Base-by-base conservation (phyloP, 257 asterid genomes). In the Solanum etuberosum region DNA sequence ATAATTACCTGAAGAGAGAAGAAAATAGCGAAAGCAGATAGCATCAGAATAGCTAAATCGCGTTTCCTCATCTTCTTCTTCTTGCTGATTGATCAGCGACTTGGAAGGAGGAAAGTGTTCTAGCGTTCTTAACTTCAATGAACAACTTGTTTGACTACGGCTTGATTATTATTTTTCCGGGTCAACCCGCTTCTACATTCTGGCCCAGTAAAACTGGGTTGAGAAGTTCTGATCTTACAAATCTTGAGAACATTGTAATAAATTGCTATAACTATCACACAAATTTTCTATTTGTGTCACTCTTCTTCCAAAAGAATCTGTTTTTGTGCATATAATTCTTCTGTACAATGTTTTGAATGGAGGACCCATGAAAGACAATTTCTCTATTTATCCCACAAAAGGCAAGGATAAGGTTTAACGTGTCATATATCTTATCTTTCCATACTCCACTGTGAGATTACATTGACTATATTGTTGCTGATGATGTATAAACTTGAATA, bases 11-110 rank as follows among this genome's bases (percentile, higher is more conserved):
- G 99, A 85, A 97, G 98, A 86, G 99, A 95, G 90, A 97, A 96
- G 95, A 96, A 97, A 90, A 96, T 95, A 88, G 99, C 99, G 92
- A 97, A 97, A 87, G 99, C 99, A 72, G 99, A 93, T 54, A 97
- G 99, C 97, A 96, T 92, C 81, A 97, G 90, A 89, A 97, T 96
- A 70, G 99, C 98, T 83, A 97, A 93, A 87, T 97, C 98, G 83
- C 99, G 97, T 92, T 97, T 97, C 95, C 99, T 95, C 99, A 97
- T 97, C 84, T 43, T 77, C 34, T 40, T 40, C 4, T 42, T 37
- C 4, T 78, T 78, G 38, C n/a, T 27, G 38, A 35, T 72, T 29
- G 8, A 80, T 40, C 38, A 18, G 54, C 29, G 29, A 80, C 67
- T 80, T 18, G 48, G 32, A 37, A 42, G 38, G 15, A 46, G 61